Evolutionary conservation across 2,329 filamentous ascomycete species (phyloP).

Genomic region (Pseudonectria buxi): DNA sequence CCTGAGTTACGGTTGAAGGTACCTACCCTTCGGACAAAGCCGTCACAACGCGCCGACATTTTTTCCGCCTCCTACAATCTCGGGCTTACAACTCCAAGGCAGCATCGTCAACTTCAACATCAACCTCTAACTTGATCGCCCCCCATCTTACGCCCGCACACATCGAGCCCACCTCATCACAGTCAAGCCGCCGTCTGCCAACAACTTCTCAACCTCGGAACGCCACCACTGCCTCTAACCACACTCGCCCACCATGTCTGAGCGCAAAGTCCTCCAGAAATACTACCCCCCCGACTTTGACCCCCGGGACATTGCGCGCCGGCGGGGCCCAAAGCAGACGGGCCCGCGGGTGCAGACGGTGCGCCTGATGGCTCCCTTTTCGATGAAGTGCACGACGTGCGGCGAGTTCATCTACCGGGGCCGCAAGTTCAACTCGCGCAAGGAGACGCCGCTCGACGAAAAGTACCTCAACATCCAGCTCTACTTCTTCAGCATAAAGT

Average conservation of each 20-base stretch:
- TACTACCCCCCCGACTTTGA: slow-evolving; percentile 80
- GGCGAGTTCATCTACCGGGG: slow-evolving; percentile 86
- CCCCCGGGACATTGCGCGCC: slow-evolving; percentile 69
- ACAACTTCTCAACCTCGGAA: no score
- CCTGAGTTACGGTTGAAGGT: no score
- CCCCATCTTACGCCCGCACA: no score
- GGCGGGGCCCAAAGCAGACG: slow-evolving; percentile 60
- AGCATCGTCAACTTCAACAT: no score
- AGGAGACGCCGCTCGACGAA: slow-evolving; percentile 82
- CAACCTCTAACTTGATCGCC: no score
- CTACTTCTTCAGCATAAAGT: slow-evolving; percentile 76
- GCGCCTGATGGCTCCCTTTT: slow-evolving; percentile 62
- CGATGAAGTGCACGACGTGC: slow-evolving; percentile 40
- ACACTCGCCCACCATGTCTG: slow-evolving; percentile 57
- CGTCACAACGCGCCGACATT: no score
- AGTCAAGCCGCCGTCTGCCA: no score
- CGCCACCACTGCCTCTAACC: no score
- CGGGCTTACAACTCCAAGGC: no score
- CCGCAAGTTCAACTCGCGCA: slow-evolving; percentile 90
- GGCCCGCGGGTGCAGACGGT: slow-evolving; percentile 82
- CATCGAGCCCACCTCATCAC: no score
- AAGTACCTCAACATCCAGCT: slow-evolving; percentile 85
- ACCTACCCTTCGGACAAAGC: no score
- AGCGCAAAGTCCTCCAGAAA: slow-evolving; percentile 70
- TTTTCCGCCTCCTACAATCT: no score